Percentiles rank a stretch among this genome's conserved stretches.
These are phyloP conservation scores for Ceratobasidium sp. DNA, from an alignment of 1,284 basidiomycete genomes.

Conservation along the genomic window DNA sequence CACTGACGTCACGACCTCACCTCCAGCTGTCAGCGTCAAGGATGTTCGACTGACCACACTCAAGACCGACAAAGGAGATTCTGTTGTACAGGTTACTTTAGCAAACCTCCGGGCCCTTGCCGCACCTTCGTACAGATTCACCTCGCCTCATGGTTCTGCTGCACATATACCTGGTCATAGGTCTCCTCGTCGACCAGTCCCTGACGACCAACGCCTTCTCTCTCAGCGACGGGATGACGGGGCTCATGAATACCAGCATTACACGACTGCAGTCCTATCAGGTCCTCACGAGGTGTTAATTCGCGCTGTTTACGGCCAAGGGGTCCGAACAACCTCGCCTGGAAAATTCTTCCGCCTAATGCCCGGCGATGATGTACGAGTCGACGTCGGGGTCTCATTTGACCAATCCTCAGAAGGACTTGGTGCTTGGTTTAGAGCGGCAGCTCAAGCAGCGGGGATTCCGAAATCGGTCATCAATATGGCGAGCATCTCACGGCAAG, in stretches of 20 bases:
- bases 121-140: no score
- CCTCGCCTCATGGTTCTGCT: background rate
- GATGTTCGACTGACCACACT: constrained; percentile 54
- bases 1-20: constrained; percentile 6
- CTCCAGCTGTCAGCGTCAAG: constrained; percentile 47
- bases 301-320: constrained; percentile 45
- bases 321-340: constrained; percentile 51
- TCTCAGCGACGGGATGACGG: no score
- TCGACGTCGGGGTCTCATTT: constrained; percentile 42
- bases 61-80: constrained; percentile 54
- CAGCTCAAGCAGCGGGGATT: background rate
- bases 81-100: constrained; percentile 57
- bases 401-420: background rate
- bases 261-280: constrained; percentile 49
- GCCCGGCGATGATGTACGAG: constrained; percentile 54
- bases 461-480: background rate
- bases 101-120: constrained; percentile 55
- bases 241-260: constrained; percentile 36
- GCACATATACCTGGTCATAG: background rate
- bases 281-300: constrained; percentile 26
- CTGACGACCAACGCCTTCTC: background rate
- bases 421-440: background rate
- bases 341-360: constrained; percentile 55
- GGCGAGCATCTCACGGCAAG: no score
- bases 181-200: constrained; percentile 5